Conservation (phyloP, 2,329 filamentous ascomycete species). For the Furcasterigmium furcatum region DNA sequence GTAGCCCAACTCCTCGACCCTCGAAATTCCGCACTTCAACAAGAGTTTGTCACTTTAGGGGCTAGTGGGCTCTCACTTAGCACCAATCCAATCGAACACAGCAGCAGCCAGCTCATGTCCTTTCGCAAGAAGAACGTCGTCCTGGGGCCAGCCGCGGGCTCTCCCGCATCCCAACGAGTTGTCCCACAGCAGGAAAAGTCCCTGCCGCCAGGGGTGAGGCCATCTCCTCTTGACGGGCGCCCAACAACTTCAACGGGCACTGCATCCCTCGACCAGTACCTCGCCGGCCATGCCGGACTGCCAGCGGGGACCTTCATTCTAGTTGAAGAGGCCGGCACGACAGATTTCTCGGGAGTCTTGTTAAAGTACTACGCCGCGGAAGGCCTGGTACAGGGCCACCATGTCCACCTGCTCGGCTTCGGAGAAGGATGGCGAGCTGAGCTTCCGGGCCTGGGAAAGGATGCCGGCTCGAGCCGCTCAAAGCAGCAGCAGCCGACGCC, state of each 20-base stretch:
- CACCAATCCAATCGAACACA: too few species aligned
- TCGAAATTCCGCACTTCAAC: too few species aligned
- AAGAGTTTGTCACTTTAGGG: too few species aligned
- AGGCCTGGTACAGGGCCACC: constrained; percentile 86
- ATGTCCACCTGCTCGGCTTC: constrained; percentile 80
- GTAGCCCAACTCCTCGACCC: too few species aligned
- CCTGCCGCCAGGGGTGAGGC: constrained; percentile 57
- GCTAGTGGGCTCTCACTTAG: too few species aligned
- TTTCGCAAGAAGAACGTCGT: constrained; percentile 56
- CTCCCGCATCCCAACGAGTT: constrained; percentile 6
- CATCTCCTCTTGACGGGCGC: constrained; percentile 85
- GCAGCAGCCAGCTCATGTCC: constrained; percentile 37
- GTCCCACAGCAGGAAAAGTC: constrained; percentile 27
- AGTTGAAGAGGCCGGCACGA: constrained; percentile 86
- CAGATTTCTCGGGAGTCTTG: constrained; percentile 84
- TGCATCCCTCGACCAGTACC: constrained; percentile 75
- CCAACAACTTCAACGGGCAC: constrained; percentile 90
- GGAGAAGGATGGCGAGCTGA: constrained; percentile 79
- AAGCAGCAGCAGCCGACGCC: constrained; percentile 21
- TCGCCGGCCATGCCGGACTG: constrained; percentile 84
- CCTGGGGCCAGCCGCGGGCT: constrained; percentile 28
- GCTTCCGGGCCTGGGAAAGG: constrained; percentile 66
- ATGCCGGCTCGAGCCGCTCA: constrained; percentile 33
- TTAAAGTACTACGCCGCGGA: constrained; percentile 90
- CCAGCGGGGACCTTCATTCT: constrained; percentile 78